Base-by-base conservation (phyloP, 805 yeast genomes). In the Yueomyces sinensis region DNA sequence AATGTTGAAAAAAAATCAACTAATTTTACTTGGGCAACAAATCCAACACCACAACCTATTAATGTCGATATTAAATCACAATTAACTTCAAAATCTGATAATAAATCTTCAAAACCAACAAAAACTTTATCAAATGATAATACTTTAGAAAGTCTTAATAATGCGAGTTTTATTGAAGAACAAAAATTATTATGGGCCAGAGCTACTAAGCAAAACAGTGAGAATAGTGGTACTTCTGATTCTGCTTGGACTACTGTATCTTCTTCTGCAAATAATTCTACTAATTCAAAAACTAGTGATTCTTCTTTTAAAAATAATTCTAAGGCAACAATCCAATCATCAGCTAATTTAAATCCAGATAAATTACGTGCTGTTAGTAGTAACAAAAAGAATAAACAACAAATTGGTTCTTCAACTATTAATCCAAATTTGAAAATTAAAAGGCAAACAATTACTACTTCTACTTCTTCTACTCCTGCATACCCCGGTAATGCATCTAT, bases 181-280 rank as follows among this genome's bases (percentile, higher is more conserved):
- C 61, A 56, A 37, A 46, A 44, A 29, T 49, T 44, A 24, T 30
- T 55, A 4, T 54, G 58, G 56, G 56, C 74, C 41, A 80, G 74
- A 35, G 65, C 72, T 37, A 7, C 7, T 7, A 7, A 11, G 7
- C 93, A 82, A 53, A 74, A 76, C 50, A 58, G 56, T 22, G 70
- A 70, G 76, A 36, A 17, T 7, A n/a, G n/a, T 17, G 5, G 17
- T 5, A 32, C 24, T 4, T 25, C 29, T 14, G 14, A 28, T 22
- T 45, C 42, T 19, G 45, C 43, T n/a, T 53, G 58, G 59, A 47
- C 56, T 9, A 49, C 54, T 13, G 59, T 52, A 4, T 42, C 55
- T 4, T 14, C n/a, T 17, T 15, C 24, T 9, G 2, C 24, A 11
- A 20, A 7, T 7, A 7, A 11, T 7, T 42, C 51, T 13, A 50